phyloP scores from a whole-genome alignment of 1,284 basidiomycete genomes.

The Somion occarium region DNA sequence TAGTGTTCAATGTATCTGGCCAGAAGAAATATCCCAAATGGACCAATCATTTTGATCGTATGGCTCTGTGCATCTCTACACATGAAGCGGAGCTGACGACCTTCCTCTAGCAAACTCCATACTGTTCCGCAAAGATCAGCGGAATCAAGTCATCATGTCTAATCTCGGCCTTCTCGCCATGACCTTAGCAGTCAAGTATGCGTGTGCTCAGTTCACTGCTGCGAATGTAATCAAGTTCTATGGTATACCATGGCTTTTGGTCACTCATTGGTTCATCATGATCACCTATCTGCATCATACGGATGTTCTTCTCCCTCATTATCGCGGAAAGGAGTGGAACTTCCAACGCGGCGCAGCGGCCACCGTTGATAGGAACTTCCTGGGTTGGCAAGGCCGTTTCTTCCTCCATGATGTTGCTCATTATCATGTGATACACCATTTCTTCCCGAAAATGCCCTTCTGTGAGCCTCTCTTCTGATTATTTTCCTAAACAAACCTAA shows the following conservation, averaged over 20 bases:
- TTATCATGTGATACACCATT: slow-evolving; percentile 32
- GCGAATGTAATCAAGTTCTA: slow-evolving; percentile 46
- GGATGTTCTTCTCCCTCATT: slow-evolving; percentile 29
- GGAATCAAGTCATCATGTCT: slow-evolving; percentile 45
- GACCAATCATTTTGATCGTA: slow-evolving; percentile 59
- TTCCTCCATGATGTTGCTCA: slow-evolving; percentile 35
- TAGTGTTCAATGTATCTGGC: slow-evolving; percentile 59
- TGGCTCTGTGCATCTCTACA: slow-evolving; percentile 13
- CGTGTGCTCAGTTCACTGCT: slow-evolving; percentile 28
- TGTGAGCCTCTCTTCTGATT: slow-evolving; percentile 14
- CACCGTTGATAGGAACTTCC: slow-evolving; percentile 52
- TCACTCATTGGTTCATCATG: slow-evolving; percentile 45
- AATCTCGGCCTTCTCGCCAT: slow-evolving; percentile 47
- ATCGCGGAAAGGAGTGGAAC: slow-evolving; percentile 36
- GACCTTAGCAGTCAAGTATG: slow-evolving; percentile 34
- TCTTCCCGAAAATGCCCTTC: slow-evolving; percentile 25
- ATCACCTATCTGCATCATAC: slow-evolving; percentile 57
- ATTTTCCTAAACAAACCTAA: not conserved
- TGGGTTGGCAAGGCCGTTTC: slow-evolving; percentile 39
- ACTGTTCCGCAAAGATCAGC: slow-evolving; percentile 47
- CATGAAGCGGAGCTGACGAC: not conserved
- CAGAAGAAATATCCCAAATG: slow-evolving; percentile 64
- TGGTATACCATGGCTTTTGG: slow-evolving; percentile 49
- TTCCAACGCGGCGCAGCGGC: slow-evolving; percentile 57
- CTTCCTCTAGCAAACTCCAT: slow-evolving; percentile 43